Evolutionary conservation across 23 red algal genomes (phyloP).

Genomic region (Gracilaria caudata): DNA sequence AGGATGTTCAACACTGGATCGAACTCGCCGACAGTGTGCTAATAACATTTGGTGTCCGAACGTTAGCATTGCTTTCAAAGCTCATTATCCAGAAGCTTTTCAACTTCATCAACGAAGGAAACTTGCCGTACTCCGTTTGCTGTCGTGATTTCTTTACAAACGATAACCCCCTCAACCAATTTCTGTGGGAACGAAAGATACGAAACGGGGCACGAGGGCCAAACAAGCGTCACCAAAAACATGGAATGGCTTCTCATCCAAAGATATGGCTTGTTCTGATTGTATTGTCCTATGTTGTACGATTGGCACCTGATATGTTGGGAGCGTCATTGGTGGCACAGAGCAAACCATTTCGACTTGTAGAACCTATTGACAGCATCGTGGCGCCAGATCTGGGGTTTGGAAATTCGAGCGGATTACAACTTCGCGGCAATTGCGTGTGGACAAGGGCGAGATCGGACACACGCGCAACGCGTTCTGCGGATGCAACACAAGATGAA

Average conservation of each 20-base stretch:
- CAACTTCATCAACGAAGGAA: constrained; percentile 3
- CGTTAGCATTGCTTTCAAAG: constrained; percentile 1
- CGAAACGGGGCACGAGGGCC: neutral
- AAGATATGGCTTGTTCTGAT: neutral
- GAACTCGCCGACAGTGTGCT: neutral
- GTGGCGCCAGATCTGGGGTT: constrained; percentile 4
- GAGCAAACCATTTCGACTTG: neutral
- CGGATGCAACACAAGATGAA: neutral
- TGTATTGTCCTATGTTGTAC: neutral
- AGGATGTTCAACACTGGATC: neutral
- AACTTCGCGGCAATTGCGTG: constrained; percentile 14
- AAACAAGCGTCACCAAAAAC: neutral
- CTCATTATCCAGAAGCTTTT: constrained; percentile 18
- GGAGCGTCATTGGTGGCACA: constrained; percentile 18
- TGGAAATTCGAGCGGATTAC: neutral
- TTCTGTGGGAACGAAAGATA: neutral
- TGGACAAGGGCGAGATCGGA: neutral
- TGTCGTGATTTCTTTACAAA: neutral
- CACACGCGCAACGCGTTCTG: neutral
- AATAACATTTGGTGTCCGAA: neutral
- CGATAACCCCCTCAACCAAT: constrained; percentile 13
- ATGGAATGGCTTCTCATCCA: neutral
- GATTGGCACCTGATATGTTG: constrained; percentile 4
- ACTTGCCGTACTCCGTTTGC: neutral
- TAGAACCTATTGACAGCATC: neutral